These are phyloP conservation scores for Colletotrichum aenigma DNA, from an alignment of 2,329 filamentous ascomycete genomes.

Conservation along the genomic window DNA sequence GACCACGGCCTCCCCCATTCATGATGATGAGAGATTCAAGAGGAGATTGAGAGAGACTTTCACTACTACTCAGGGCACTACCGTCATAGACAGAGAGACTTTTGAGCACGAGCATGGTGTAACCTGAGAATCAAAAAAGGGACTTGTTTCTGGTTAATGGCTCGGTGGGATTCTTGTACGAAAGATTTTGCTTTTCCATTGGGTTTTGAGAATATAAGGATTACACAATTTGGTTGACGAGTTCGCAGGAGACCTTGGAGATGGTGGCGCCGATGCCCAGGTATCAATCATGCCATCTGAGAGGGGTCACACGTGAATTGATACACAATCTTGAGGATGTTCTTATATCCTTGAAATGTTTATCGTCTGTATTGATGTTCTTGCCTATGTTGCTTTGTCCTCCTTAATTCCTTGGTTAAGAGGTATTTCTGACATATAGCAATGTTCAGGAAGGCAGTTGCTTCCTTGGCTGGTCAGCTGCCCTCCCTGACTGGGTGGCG, in stretches of 20 bases:
- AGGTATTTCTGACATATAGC: background rate
- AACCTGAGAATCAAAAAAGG: constrained; percentile 21
- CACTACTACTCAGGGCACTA: constrained; percentile 20
- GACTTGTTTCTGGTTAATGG: constrained; percentile 19
- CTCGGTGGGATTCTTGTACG: constrained; percentile 18
- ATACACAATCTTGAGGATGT: background rate
- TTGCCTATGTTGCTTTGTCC: background rate
- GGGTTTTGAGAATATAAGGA: constrained; percentile 10
- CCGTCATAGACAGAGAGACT: constrained; percentile 23
- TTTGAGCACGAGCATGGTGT: constrained; percentile 22
- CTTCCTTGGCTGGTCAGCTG: background rate
- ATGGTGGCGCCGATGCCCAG: background rate
- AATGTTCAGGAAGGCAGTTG: background rate
- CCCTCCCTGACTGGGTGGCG: background rate
- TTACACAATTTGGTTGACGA: background rate
- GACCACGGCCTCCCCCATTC: constrained; percentile 19
- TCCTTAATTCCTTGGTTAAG: background rate
- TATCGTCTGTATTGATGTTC: background rate
- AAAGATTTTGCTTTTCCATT: constrained; percentile 9
- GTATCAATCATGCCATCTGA: background rate
- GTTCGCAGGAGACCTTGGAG: background rate
- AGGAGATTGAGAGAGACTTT: constrained; percentile 20
- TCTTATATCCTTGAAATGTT: background rate
- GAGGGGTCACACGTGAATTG: background rate
- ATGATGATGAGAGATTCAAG: constrained; percentile 21